phyloP scores from a whole-genome alignment of 371 early-diverging fungal species.

The Cokeromyces recurvatus region DNA sequence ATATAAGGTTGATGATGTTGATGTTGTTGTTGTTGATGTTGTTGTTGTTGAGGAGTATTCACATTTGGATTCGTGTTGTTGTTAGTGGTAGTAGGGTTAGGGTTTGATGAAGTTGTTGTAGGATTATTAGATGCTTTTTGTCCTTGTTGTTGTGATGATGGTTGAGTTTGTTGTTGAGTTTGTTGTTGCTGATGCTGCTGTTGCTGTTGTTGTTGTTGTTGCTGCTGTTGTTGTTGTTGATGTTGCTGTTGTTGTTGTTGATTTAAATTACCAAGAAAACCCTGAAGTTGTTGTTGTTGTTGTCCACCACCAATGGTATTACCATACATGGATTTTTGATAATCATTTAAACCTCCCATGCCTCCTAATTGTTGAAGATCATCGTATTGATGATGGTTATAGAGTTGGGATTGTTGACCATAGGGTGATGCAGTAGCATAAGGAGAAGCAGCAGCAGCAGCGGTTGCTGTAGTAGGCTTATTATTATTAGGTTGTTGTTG shows the following conservation, averaged over 20 bases:
- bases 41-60: conserved; percentile 13
- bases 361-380: conserved; percentile 41
- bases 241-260: conserved; percentile 14
- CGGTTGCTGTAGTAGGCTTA: conserved; percentile 18
- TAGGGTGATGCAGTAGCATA: conserved; percentile 29
- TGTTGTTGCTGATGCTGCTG: conserved; percentile 15
- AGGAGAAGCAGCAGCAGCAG: conserved; percentile 22
- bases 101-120: neutral
- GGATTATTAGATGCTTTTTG: neutral
- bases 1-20: conserved; percentile 21
- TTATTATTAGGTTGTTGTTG: conserved; percentile 15
- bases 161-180: conserved; percentile 3
- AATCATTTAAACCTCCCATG: conserved; percentile 46
- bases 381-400: conserved; percentile 46
- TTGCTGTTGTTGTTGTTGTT: conserved; percentile 14
- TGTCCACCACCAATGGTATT: conserved; percentile 22
- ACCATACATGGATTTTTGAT: conserved; percentile 40
- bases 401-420: conserved; percentile 43
- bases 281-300: conserved; percentile 6
- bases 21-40: conserved; percentile 19
- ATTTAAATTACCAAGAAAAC: neutral
- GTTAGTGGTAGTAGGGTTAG: conserved; percentile 7
- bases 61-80: conserved; percentile 9
- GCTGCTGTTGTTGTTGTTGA: conserved; percentile 6
- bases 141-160: too few relatives aligned